Conservation (phyloP, 441 rosid genomes). For the Populus hybrid region DNA sequence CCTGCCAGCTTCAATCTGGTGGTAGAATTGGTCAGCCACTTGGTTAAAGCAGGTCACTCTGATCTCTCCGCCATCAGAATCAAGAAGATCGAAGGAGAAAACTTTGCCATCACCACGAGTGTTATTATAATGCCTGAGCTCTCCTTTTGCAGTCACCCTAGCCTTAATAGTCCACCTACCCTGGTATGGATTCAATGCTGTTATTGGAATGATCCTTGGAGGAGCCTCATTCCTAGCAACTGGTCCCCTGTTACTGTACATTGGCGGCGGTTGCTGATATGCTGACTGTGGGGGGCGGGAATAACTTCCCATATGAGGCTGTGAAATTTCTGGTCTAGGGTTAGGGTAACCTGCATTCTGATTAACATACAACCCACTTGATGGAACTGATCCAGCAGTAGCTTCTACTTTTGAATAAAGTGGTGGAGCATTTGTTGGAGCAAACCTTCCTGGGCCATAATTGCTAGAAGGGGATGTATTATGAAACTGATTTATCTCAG, state of each 20-base stretch:
- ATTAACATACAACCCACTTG: constrained; percentile 28
- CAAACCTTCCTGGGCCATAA: constrained; percentile 34
- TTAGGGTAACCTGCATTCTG: constrained; percentile 35
- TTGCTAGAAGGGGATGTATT: constrained; percentile 24
- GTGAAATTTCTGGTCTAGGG: constrained; percentile 39
- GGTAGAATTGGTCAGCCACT: constrained; percentile 73
- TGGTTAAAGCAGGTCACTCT: constrained; percentile 85
- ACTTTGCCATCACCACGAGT: constrained; percentile 83
- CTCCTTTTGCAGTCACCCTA: constrained; percentile 77
- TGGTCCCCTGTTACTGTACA: constrained; percentile 62
- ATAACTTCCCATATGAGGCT: constrained; percentile 31
- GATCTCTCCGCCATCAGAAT: constrained; percentile 85
- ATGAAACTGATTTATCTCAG: constrained; percentile 36
- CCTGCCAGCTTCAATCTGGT: constrained; percentile 67
- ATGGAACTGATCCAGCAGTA: constrained; percentile 32
- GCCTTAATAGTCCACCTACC: constrained; percentile 90
- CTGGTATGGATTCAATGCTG: constrained; percentile 79
- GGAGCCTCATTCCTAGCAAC: constrained; percentile 65
- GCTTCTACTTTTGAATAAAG: constrained; percentile 32
- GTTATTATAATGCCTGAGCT: constrained; percentile 63
- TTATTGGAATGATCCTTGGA: constrained; percentile 59
- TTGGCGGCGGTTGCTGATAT: constrained; percentile 51
- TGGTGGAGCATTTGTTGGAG: constrained; percentile 29
- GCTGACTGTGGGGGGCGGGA: constrained; percentile 30
- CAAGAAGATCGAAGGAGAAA: constrained; percentile 87